phyloP scores from a whole-genome alignment of 495 filamentous ascomycete genomes.

The Penicillium maclennaniae region DNA sequence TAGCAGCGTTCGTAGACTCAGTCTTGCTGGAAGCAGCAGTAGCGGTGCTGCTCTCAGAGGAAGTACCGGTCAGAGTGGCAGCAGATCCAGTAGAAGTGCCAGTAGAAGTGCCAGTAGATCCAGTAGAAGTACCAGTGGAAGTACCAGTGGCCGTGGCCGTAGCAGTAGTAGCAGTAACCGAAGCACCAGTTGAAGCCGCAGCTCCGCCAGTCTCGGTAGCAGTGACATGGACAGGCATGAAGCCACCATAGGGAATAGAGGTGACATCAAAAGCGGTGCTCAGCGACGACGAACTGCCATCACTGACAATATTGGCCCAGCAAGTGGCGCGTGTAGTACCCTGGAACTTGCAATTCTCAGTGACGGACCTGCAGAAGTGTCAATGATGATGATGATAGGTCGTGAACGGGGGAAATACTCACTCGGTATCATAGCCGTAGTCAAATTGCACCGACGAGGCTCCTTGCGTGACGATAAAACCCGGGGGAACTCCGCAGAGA shows the following conservation, averaged over 20 bases:
- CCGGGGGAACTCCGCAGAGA: conserved; percentile 5
- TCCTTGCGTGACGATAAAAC: conserved; percentile 1
- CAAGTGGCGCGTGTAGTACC: neutral
- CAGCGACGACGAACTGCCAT: neutral
- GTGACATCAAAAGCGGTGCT: neutral
- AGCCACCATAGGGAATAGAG: conserved; percentile 2
- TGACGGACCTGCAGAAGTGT: neutral
- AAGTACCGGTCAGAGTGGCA: neutral
- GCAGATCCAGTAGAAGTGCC: conserved; percentile 1
- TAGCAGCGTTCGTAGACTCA: conserved; percentile 11
- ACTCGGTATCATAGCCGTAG: neutral
- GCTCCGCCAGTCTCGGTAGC: conserved; percentile 10
- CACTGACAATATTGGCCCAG: neutral
- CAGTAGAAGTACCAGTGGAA: neutral
- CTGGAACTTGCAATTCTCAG: conserved; percentile 2
- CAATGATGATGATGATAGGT: neutral
- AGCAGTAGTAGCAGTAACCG: conserved; percentile 8
- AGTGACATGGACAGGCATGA: conserved; percentile 10
- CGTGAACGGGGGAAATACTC: neutral
- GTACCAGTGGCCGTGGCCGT: neutral
- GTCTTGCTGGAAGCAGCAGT: conserved; percentile 4
- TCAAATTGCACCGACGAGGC: neutral
- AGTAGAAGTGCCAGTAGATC: neutral
- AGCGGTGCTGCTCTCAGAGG: neutral
- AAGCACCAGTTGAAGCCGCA: conserved; percentile 2